A percentile compares a stretch with the other conserved stretches of the same genome.
These are phyloP conservation scores for Chlamydomonas sp. DNA, from an alignment of 139 green algal species.

Conservation along the genomic window DNA sequence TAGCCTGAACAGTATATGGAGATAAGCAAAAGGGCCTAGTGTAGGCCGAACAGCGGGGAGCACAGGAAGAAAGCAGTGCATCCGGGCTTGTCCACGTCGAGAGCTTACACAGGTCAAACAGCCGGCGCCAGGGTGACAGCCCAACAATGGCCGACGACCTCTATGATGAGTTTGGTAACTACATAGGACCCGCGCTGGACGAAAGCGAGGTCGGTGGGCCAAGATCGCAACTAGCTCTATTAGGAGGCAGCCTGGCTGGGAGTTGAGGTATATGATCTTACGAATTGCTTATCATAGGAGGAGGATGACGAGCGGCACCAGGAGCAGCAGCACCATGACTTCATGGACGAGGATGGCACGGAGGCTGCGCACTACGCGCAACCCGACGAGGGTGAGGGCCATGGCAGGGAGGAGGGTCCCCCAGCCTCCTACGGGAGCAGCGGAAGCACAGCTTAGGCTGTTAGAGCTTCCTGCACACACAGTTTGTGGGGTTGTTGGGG, in stretches of 20 bases:
- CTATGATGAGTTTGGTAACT: slow-evolving; percentile 99
- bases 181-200: slow-evolving; percentile 92
- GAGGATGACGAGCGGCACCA: slow-evolving; percentile 64
- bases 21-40: too few species aligned
- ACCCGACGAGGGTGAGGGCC: slow-evolving; percentile 61
- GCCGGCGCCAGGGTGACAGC: too few species aligned
- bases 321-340: slow-evolving; percentile 56
- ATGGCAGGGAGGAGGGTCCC: slow-evolving; percentile 29
- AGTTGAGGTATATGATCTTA: not conserved
- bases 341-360: slow-evolving; percentile 6
- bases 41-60: too few species aligned
- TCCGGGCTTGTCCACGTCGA: too few species aligned
- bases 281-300: slow-evolving; percentile 17
- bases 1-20: too few species aligned
- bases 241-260: not conserved
- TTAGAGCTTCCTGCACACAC: too few species aligned
- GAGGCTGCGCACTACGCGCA: not conserved
- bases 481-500: too few species aligned
- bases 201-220: slow-evolving; percentile 67
- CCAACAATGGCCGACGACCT: slow-evolving; percentile 53
- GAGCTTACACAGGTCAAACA: too few species aligned
- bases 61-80: too few species aligned
- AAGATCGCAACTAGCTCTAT: slow-evolving; percentile 22
- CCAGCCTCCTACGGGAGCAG: too few species aligned
- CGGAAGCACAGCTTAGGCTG: too few species aligned